Conservation (phyloP, 768 basidiomycete genomes). For the Kwoniella dendrophila region DNA sequence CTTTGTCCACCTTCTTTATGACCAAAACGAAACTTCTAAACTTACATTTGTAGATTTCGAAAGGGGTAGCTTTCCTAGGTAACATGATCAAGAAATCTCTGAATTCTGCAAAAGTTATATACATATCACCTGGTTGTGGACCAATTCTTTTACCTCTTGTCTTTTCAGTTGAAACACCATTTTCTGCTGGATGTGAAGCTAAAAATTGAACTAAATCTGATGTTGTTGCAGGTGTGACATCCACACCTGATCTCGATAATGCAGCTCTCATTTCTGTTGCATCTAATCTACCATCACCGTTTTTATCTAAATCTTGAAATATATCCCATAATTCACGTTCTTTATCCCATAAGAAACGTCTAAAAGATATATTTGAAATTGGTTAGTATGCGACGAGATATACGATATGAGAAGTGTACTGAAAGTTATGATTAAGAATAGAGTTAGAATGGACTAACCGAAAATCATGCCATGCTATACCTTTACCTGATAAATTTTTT, state of each 20-base stretch:
- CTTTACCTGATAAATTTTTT: constrained; percentile 45
- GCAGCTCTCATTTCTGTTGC: constrained; percentile 66
- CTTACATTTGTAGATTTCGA: constrained; percentile 71
- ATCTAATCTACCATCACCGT: constrained; percentile 82
- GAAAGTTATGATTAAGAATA: no score
- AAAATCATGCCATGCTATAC: constrained; percentile 55
- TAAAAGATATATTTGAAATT: background rate
- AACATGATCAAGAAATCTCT: constrained; percentile 85
- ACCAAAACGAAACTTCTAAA: no score
- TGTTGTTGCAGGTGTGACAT: constrained; percentile 68
- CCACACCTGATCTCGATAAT: constrained; percentile 73
- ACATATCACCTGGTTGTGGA: constrained; percentile 61
- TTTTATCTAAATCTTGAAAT: constrained; percentile 88
- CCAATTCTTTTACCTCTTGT: constrained; percentile 6
- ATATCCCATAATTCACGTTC: constrained; percentile 78
- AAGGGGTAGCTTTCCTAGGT: constrained; percentile 75
- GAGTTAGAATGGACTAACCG: constrained; percentile 40
- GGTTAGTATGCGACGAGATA: background rate
- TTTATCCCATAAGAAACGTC: constrained; percentile 55
- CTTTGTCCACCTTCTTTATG: no score
- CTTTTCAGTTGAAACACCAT: constrained; percentile 10
- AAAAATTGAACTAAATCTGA: constrained; percentile 79
- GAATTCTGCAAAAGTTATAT: constrained; percentile 80
- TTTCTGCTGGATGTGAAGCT: constrained; percentile 61
- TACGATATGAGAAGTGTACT: constrained; percentile 46